Evolutionary conservation across 2,329 filamentous ascomycete species (phyloP).

Genomic region (Chalaropsis ovoidea): DNA sequence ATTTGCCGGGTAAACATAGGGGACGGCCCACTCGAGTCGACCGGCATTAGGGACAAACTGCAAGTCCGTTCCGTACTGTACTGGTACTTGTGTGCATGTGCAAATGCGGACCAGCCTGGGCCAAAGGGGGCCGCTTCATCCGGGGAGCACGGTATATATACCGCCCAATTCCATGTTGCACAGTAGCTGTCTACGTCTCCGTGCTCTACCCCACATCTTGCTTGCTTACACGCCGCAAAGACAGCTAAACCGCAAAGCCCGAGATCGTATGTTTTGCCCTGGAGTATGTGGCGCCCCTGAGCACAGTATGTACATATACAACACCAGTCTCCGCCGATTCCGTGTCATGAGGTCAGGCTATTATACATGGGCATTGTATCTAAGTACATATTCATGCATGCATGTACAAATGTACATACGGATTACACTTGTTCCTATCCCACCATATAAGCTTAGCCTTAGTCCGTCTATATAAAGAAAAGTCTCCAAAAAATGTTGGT

Average conservation of each 20-base stretch:
- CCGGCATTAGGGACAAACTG: not conserved
- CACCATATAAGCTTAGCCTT: not conserved
- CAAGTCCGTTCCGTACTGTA: not conserved
- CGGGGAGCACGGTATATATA: not conserved
- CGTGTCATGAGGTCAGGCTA: not conserved
- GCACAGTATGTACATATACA: not conserved
- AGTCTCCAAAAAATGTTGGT: not conserved
- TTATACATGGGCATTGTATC: not conserved
- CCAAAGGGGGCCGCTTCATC: not conserved
- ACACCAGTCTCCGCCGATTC: not conserved
- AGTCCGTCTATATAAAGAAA: not conserved
- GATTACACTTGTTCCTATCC: slow-evolving; percentile 1
- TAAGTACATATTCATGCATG: not conserved
- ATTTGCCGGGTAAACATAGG: not conserved
- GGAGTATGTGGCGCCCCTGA: not conserved
- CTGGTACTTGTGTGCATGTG: not conserved
- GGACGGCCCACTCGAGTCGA: not conserved
- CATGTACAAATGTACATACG: not conserved
- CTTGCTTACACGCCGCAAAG: too few relatives aligned
- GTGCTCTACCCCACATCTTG: too few relatives aligned
- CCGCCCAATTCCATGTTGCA: not conserved
- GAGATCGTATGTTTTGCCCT: slow-evolving; percentile 8
- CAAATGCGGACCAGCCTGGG: not conserved
- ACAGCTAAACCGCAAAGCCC: not conserved
- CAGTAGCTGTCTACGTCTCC: not conserved